Conservation (phyloP, 2,329 filamentous ascomycete genomes). For the Penicillium sp. region DNA sequence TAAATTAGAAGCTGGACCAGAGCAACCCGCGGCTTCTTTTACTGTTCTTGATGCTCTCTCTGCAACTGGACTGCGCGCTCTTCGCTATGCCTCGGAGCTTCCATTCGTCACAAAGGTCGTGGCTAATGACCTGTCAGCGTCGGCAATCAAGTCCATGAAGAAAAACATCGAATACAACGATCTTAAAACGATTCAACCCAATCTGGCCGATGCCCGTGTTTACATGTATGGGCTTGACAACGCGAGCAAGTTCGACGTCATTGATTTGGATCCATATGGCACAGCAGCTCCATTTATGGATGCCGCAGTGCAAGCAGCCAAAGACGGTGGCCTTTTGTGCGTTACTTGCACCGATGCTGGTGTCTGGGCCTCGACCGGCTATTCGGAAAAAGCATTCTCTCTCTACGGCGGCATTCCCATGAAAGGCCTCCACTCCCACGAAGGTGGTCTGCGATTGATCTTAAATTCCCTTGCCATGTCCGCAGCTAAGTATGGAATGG, state of each 20-base stretch:
- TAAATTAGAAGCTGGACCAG: conserved; percentile 16
- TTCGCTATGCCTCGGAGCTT: conserved; percentile 89
- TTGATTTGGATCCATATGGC: conserved; percentile 95
- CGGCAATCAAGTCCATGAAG: conserved; percentile 76
- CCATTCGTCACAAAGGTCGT: conserved; percentile 78
- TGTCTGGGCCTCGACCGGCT: conserved; percentile 91
- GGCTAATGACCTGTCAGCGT: conserved; percentile 81
- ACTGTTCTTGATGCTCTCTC: conserved; percentile 94
- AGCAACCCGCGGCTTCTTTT: conserved; percentile 52
- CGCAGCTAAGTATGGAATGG: conserved; percentile 79
- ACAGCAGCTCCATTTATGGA: conserved; percentile 92
- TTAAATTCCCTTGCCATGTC: conserved; percentile 76
- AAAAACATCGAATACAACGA: conserved; percentile 82
- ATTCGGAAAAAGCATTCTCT: conserved; percentile 88
- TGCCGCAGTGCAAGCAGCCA: conserved; percentile 79
- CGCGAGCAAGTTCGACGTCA: conserved; percentile 75
- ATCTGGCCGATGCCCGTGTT: conserved; percentile 76
- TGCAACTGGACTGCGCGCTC: conserved; percentile 83
- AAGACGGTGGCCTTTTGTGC: conserved; percentile 85
- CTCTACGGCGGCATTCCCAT: conserved; percentile 89
- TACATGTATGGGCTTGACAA: conserved; percentile 75
- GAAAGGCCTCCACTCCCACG: conserved; percentile 82
- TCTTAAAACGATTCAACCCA: conserved; percentile 70
- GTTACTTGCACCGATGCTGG: conserved; percentile 96
- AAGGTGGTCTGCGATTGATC: conserved; percentile 83